These are phyloP conservation scores for Acanthamoeba triangularis DNA, from an alignment of 208 protist genomes.

Conservation along the genomic window DNA sequence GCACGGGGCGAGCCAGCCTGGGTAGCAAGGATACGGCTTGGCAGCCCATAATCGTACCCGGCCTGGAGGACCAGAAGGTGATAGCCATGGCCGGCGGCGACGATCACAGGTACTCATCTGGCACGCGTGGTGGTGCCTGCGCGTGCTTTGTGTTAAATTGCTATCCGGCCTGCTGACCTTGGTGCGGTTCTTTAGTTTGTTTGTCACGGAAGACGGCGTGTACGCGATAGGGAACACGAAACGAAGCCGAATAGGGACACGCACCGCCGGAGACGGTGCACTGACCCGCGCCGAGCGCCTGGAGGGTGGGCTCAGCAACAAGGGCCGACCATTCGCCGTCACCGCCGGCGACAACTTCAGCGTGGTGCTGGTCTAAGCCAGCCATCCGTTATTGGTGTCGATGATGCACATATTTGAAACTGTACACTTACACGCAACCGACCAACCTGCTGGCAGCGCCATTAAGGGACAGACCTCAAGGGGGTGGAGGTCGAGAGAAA, in stretches of 20 bases:
- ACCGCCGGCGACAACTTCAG: conserved; percentile 33
- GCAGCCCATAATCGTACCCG: background rate
- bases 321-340: conserved; percentile 6
- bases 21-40: background rate
- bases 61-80: conserved; percentile 40
- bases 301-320: background rate
- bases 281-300: background rate
- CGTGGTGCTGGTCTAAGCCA: background rate
- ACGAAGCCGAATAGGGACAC: background rate
- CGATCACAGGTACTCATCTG: conserved; percentile 30
- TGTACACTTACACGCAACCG: background rate
- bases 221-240: background rate
- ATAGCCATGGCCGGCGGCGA: conserved; percentile 10
- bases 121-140: background rate
- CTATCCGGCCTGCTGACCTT: too few species aligned
- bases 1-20: background rate
- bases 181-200: background rate
- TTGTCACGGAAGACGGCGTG: conserved; percentile 17
- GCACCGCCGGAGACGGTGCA: background rate
- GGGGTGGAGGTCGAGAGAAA: background rate
- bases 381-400: too few species aligned
- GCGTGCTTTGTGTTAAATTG: too few species aligned
- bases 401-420: background rate
- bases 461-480: background rate
- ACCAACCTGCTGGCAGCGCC: background rate